Percentiles rank a stretch among this genome's conserved stretches.
Conservation (phyloP, 2,329 filamentous ascomycete species). For the Knufia fluminis region DNA sequence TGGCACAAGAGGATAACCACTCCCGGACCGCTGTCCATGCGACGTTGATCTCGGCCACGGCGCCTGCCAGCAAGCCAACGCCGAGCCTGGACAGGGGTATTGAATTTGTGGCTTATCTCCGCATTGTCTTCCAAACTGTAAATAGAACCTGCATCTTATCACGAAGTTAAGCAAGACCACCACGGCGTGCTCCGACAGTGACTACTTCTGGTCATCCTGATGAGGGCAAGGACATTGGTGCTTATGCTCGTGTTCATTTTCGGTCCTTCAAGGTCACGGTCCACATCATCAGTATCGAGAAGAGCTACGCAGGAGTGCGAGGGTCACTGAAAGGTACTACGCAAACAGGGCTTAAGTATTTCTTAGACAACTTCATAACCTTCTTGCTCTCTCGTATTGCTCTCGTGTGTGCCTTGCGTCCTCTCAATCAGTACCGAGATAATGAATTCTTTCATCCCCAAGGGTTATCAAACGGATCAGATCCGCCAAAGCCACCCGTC, state of each 20-base stretch:
- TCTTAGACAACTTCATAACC: neutral
- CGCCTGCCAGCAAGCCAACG: neutral
- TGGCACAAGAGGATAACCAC: neutral
- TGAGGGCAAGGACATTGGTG: no score
- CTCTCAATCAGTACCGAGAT: neutral
- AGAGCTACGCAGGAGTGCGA: neutral
- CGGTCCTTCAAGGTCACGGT: no score
- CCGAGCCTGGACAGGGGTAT: neutral
- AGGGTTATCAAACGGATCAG: constrained; percentile 23
- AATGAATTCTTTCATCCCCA: constrained; percentile 17
- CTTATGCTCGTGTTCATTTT: no score
- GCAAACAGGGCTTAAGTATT: neutral
- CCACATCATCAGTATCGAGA: no score
- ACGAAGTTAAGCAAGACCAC: no score
- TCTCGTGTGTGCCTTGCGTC: neutral
- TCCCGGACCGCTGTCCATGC: neutral
- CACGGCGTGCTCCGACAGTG: no score
- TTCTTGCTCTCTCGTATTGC: no score
- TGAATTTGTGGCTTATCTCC: neutral
- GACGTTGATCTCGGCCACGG: neutral
- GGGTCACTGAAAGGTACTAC: neutral
- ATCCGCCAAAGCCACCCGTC: constrained; percentile 20
- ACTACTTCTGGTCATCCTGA: no score
- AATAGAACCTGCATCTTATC: no score
- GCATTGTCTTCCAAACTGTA: neutral